Evolutionary conservation across 208 protist species (phyloP).

Genomic region (Leishmania lainsoni): DNA sequence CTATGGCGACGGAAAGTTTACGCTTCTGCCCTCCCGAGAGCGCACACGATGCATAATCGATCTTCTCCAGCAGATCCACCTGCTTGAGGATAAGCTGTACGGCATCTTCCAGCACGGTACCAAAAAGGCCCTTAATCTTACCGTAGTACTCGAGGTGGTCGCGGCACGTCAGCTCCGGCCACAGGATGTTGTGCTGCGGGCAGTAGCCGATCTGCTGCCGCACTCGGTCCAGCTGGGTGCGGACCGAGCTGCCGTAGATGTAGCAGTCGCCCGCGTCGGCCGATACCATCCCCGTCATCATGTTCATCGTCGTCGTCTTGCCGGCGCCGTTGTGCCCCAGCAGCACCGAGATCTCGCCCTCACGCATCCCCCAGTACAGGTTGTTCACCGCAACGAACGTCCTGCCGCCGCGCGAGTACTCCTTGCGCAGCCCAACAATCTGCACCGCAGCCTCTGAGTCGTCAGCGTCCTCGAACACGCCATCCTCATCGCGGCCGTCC

Average conservation of each 20-base stretch:
- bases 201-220: conserved; percentile 77
- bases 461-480: conserved; percentile 27
- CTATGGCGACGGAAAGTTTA: conserved; percentile 85
- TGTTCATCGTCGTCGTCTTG: conserved; percentile 85
- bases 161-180: conserved; percentile 79
- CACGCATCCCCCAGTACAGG: conserved; percentile 57
- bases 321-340: conserved; percentile 81
- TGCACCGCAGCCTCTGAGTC: conserved; percentile 20
- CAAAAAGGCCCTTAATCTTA: conserved; percentile 80
- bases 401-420: conserved; percentile 46
- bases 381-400: conserved; percentile 75
- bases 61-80: conserved; percentile 66
- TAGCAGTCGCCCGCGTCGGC: conserved; percentile 68
- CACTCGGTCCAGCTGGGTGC: conserved; percentile 43
- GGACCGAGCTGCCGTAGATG: conserved; percentile 67
- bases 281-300: conserved; percentile 82
- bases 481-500: conserved; percentile 37
- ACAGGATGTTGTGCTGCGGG: conserved; percentile 62
- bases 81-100: conserved; percentile 44
- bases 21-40: conserved; percentile 91
- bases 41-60: conserved; percentile 27
- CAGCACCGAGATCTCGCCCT: conserved; percentile 60
- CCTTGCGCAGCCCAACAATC: conserved; percentile 41
- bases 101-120: conserved; percentile 26
- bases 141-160: conserved; percentile 93